Evolutionary conservation across 352 stramenopile species (phyloP).

Genomic region (Blastocystis sp.): DNA sequence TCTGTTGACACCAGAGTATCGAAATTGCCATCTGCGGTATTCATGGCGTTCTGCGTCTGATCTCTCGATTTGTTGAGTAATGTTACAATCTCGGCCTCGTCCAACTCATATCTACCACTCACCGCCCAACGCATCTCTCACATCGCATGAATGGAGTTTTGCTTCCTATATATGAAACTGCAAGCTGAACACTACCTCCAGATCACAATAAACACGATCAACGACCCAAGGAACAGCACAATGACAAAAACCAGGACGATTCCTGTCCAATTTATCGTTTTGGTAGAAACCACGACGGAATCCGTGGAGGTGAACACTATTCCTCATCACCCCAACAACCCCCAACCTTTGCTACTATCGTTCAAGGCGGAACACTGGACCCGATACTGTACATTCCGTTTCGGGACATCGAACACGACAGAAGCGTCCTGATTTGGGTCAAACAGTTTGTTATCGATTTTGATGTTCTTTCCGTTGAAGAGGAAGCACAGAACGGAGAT

Average conservation of each 20-base stretch:
- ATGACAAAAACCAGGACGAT: not conserved
- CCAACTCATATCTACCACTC: constrained; percentile 39
- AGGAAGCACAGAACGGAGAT: constrained; percentile 40
- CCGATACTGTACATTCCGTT: not conserved
- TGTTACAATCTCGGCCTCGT: constrained; percentile 48
- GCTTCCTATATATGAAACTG: not conserved
- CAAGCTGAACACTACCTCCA: not conserved
- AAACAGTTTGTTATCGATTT: constrained; percentile 36
- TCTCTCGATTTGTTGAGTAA: constrained; percentile 21
- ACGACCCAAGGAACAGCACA: not conserved
- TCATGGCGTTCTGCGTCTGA: not conserved
- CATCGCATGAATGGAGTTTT: not conserved
- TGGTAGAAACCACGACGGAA: not conserved
- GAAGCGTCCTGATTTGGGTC: constrained; percentile 3
- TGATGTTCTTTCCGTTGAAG: constrained; percentile 17
- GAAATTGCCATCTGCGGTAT: not conserved
- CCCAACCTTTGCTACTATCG: constrained; percentile 25
- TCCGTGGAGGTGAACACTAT: constrained; percentile 36
- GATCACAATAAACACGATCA: not conserved
- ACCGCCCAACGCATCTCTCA: not conserved
- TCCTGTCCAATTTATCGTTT: not conserved
- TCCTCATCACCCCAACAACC: not conserved
- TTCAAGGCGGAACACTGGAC: constrained; percentile 49
- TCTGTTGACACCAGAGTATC: not conserved
- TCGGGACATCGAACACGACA: constrained; percentile 8